phyloP scores from a whole-genome alignment of 768 basidiomycete species.

The Calvatia gigantea region DNA sequence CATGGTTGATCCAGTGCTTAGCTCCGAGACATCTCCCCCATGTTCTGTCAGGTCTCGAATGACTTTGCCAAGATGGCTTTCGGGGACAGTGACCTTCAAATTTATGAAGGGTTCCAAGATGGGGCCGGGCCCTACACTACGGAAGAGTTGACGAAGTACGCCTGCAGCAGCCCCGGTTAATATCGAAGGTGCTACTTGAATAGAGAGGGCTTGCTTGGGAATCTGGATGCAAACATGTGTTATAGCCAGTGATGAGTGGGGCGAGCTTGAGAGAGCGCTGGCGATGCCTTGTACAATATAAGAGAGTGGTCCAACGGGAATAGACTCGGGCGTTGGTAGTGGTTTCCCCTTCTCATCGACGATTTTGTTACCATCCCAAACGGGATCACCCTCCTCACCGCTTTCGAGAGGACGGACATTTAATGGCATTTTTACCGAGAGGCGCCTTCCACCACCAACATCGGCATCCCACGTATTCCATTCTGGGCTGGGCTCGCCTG shows the following conservation, averaged over 20 bases:
- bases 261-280: constrained; percentile 72
- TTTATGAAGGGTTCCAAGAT: constrained; percentile 77
- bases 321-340: constrained; percentile 48
- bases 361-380: constrained; percentile 79
- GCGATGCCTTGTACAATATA: constrained; percentile 67
- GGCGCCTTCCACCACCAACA: constrained; percentile 48
- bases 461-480: constrained; percentile 60
- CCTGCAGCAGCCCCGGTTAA: constrained; percentile 63
- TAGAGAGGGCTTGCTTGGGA: constrained; percentile 38
- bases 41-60: constrained; percentile 84
- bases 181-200: constrained; percentile 38
- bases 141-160: constrained; percentile 60
- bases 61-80: constrained; percentile 69
- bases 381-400: constrained; percentile 58
- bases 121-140: constrained; percentile 63
- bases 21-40: constrained; percentile 73
- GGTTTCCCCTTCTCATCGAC: constrained; percentile 49
- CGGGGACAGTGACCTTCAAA: constrained; percentile 64
- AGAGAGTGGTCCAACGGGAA: constrained; percentile 43
- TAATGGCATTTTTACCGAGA: constrained; percentile 50
- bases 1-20: constrained; percentile 42
- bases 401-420: constrained; percentile 50
- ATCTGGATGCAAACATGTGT: constrained; percentile 62
- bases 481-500: constrained; percentile 23
- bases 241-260: constrained; percentile 70